Base-by-base conservation (phyloP, 495 filamentous ascomycete species). In the Talaromyces proteolyticus region DNA sequence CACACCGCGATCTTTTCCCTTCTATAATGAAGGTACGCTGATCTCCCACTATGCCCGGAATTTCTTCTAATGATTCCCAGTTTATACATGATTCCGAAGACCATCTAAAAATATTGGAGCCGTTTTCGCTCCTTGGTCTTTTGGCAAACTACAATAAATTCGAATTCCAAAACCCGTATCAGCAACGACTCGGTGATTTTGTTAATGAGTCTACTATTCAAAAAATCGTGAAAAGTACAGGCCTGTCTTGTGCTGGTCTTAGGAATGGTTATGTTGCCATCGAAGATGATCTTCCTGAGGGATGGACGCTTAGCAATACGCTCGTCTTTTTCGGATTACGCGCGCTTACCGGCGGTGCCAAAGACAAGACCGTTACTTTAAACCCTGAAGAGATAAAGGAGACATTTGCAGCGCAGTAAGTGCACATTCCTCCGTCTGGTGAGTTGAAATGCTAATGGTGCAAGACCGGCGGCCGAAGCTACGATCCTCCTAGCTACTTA, bases 71-170 rank as follows among this genome's bases (percentile, higher is more conserved):
- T 38, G 26, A 44, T 47, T 20, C 36, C 6, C 55, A 96, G 91
- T 89, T 89, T 61, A 83, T 95, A 48, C 88, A 95, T 70, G 90
- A 95, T 50, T 77, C 81, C 10, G 86, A 91, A 29, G 75, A 73
- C 44, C 67, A 76, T 3, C 64, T 74, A 2, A 71, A 81, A 54
- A 79, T 78, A 42, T 74, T 88, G 21, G 80, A 87, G 48, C 87
- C 92, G 1, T 91, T 96, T 51, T 78, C 86, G 23, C 76, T 96
- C 36, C 70, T 96, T 4, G 94, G 92, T 6, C 70, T 96, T n/a
- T 70, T 98, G 48, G 89, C 87, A 55, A 98, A 98, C 67, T 97
- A 96, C 77, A 96, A 96, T 77, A 98, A 96, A 67, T 98, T 97
- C 58, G 93, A 98, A 69, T 89, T 94, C 50, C 93, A 95, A 66